Percentiles rank a stretch among this genome's conserved stretches.
Evolutionary conservation across 768 basidiomycete genomes (phyloP).

Genomic region (Leccinum disarticulatum): DNA sequence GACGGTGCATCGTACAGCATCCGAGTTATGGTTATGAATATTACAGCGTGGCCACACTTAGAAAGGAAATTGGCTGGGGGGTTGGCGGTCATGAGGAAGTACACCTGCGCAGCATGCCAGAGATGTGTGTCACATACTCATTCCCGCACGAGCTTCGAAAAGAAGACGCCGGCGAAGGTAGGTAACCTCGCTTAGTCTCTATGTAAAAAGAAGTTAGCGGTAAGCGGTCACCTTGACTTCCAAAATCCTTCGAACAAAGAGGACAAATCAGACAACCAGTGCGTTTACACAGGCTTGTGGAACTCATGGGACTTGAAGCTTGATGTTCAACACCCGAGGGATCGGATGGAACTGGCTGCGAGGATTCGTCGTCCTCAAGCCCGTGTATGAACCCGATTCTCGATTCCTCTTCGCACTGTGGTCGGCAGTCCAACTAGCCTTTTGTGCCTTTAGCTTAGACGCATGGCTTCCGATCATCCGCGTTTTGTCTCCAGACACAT

Average conservation of each 20-base stretch:
- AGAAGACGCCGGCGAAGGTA: no score
- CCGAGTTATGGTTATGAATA: no score
- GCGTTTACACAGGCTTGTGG: slow-evolving; percentile 22
- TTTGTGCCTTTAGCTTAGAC: slow-evolving; percentile 16
- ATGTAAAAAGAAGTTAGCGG: no score
- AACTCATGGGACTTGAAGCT: slow-evolving; percentile 28
- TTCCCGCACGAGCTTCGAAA: no score
- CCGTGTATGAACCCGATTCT: slow-evolving; percentile 9
- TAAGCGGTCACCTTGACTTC: background rate
- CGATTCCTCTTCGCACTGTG: slow-evolving; percentile 14
- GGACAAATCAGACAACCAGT: background rate
- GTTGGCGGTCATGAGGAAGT: no score
- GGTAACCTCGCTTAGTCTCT: no score
- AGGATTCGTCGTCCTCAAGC: slow-evolving; percentile 19
- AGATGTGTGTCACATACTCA: no score
- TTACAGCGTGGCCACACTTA: no score
- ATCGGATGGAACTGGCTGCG: slow-evolving; percentile 30
- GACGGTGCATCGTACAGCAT: no score
- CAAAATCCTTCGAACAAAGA: background rate
- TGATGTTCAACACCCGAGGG: slow-evolving; percentile 26
- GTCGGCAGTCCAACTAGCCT: background rate
- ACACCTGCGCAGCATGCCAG: no score
- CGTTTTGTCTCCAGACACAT: slow-evolving; percentile 39
- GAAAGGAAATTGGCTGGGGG: no score
- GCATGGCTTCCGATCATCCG: slow-evolving; percentile 14